Evolutionary conservation across 1,284 basidiomycete species (phyloP).

Genomic region (Puccinia triticina): DNA sequence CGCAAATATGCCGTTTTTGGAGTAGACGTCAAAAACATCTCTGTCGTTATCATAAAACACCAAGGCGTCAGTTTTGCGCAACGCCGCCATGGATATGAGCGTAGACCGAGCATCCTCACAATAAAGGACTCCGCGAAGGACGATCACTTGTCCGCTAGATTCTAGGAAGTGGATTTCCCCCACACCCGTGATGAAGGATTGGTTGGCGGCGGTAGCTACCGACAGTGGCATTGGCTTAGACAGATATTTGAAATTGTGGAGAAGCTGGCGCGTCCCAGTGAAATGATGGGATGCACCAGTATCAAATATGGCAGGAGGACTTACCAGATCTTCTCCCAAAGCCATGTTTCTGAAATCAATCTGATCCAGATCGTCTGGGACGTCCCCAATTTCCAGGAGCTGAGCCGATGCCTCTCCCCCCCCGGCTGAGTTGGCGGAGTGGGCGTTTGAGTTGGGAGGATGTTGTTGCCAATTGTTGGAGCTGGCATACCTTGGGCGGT

Average conservation of each 20-base stretch:
- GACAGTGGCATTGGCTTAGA: not conserved
- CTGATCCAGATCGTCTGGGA: slow-evolving; percentile 2
- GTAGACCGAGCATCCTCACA: slow-evolving; percentile 11
- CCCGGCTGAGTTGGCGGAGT: not conserved
- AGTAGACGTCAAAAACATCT: not conserved
- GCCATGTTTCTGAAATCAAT: not conserved
- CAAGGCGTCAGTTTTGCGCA: not conserved
- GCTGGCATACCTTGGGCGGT: not conserved
- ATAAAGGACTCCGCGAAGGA: not conserved
- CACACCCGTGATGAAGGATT: not conserved
- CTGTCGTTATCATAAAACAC: not conserved
- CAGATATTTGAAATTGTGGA: not conserved
- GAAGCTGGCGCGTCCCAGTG: not conserved
- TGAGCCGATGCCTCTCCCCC: not conserved
- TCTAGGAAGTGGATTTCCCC: not conserved
- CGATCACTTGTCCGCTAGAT: not conserved
- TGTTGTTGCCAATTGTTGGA: not conserved
- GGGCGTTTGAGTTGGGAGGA: not conserved
- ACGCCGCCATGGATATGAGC: not conserved
- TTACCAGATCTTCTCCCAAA: not conserved
- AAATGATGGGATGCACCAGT: slow-evolving; percentile 5
- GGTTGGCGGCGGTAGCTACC: not conserved
- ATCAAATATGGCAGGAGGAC: not conserved
- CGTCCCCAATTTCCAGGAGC: not conserved
- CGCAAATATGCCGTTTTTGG: not conserved